Evolutionary conservation across 2,329 filamentous ascomycete species (phyloP), one percentile per base, ranked within the genome.

Genomic region (Alternaria sp.): DNA sequence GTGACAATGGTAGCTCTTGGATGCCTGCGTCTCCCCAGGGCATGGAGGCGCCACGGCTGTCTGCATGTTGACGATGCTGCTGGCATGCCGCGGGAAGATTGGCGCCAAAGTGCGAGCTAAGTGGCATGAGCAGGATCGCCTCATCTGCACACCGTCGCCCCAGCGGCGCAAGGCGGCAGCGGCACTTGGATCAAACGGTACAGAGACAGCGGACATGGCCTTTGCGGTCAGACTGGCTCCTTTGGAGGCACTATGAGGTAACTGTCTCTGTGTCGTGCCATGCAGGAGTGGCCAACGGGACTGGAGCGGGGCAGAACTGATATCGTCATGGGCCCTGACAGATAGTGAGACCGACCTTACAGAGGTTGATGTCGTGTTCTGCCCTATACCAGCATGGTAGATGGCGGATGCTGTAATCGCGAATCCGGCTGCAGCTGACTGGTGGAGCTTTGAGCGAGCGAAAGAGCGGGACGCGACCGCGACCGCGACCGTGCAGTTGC

Each of bases 281-380:
- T 57, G 45, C 52, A 50, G 25, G 26, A 44, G 46, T 36, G 30
- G 6, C 59, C 49, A 58, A 62, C 47, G 32, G 55, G 47, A 52
- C 43, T 47, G 52, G 40, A 56, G 59, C 19, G 51, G 58, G 62
- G 54, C 40, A 61, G 57, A 57, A 57, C 45, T 54, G 62, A 62
- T 54, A 62, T 59, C 59, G 57, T 63, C 67, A 69, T 61, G 60
- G 61, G 61, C 57, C 51, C 60, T 62, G 57, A 54, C 49, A 36
- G 47, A 51, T 19, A 21, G 55, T 46, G 26, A 57, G 59, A 57
- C 26, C 15, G 43, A 54, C 46, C 54, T 62, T 63, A 57, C 60
- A 62, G 66, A 66, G 57, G 54, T 60, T 65, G 57, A 70, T 66
- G 62, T 69, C 60, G 64, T 66, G 61, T 62, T 65, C 52, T 62